Evolutionary conservation across 148 eudicot species (phyloP).

Genomic region (Cornus florida): DNA sequence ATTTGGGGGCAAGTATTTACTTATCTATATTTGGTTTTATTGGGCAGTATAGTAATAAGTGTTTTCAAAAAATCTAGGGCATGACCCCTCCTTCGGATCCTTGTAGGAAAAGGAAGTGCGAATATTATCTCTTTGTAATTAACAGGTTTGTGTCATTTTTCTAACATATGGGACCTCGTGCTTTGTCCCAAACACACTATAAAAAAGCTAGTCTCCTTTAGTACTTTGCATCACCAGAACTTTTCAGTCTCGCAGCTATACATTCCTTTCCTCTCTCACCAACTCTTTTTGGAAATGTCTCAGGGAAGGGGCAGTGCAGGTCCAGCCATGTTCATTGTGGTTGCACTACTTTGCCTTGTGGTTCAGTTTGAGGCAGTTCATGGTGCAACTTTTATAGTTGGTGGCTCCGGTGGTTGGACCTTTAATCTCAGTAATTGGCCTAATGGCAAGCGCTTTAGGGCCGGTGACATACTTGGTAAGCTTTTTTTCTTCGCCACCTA

Average conservation of each 20-base stretch:
- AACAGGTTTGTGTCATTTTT: too few species aligned
- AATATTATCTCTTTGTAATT: too few species aligned
- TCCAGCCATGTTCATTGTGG: background rate
- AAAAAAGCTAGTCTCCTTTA: too few species aligned
- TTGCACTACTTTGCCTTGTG: conserved; percentile 12
- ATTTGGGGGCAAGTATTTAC: too few species aligned
- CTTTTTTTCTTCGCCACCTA: background rate
- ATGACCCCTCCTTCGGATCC: too few species aligned
- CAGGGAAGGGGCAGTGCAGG: conserved; percentile 43
- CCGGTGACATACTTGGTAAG: conserved; percentile 43
- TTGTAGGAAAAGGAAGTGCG: too few species aligned
- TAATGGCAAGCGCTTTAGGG: conserved; percentile 29
- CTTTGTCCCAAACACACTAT: too few species aligned
- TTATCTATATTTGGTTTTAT: too few species aligned
- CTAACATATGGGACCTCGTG: too few species aligned
- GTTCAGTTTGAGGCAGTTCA: conserved; percentile 2
- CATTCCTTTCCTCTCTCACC: background rate
- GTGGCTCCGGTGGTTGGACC: conserved; percentile 42
- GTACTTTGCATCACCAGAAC: too few species aligned
- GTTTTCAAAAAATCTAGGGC: too few species aligned
- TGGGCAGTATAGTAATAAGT: too few species aligned
- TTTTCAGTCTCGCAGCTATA: background rate
- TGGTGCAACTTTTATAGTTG: conserved; percentile 34
- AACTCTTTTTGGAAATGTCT: background rate
- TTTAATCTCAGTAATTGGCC: conserved; percentile 38